Evolutionary conservation across 139 green algal species (phyloP), one percentile per base, ranked within the genome.

Genomic region (Chlorella sp.): DNA sequence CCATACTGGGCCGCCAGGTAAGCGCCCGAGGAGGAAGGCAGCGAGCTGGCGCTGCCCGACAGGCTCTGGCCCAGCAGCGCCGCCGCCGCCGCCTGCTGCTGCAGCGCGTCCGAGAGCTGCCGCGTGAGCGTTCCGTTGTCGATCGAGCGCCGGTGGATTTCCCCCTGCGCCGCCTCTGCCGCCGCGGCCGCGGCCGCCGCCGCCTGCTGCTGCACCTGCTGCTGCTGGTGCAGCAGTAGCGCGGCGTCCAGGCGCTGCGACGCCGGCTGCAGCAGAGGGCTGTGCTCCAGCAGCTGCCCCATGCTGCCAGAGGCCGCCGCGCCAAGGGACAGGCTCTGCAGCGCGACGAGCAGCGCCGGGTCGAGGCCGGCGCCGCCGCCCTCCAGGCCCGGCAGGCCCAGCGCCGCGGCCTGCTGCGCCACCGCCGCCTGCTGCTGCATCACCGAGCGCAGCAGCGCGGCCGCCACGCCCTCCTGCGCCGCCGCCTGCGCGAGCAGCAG

Each of bases 401-500:
- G n/a, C 46, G 58, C 55, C 58, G 63, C 45, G 29, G 8, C 43
- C 55, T 74, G 64, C 53, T 80, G 74, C 53, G 45, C n/a, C 53
- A 67, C 51, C 36, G 66, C 56, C 42, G 29, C 19, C 42, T 76
- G 66, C 66, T 81, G 67, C 58, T 71, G 67, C 58, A 66, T 58
- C 41, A 81, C 55, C 36, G 56, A 27, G 31, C 43, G 59, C 2
- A 58, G 67, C 67, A 77, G 76, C 67, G 56, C 40, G 40, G 40
- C 69, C 36, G 76, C 80, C 25, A 74, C 63, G 31, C 82, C 79
- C 62, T 78, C 73, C 71, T 87, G 80, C 38, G 83, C 53, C 27
- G 74, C 78, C 74, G 82, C 76, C 46, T 86, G 77, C 71, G 87
- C 83, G 71, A 89, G 82, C 61, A 79, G 70, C 5, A 82, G 71